Conservation (phyloP, 208 protist genomes). For the Angomonas deanei region DNA sequence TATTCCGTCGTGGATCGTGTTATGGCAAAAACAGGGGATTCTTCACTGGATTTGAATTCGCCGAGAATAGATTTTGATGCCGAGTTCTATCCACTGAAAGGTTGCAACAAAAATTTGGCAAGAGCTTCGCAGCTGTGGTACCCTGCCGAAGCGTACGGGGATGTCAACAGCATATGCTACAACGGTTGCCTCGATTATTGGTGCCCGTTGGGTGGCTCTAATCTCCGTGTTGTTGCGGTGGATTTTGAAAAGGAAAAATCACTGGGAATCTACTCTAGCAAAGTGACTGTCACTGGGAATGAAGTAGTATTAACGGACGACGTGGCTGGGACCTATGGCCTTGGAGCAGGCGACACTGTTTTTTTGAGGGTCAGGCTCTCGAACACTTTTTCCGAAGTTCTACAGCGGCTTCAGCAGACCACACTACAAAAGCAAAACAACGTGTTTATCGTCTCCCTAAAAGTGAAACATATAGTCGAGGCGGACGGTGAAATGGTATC, state of each 20-base stretch:
- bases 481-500: not conserved
- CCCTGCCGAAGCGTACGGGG: not conserved
- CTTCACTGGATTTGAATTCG: not conserved
- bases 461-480: not conserved
- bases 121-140: not conserved
- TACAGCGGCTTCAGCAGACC: not conserved
- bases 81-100: no score
- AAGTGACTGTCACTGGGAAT: not conserved
- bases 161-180: not conserved
- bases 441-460: not conserved
- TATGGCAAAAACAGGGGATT: not conserved
- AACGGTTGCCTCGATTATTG: not conserved
- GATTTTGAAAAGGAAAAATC: not conserved
- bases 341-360: slow-evolving; percentile 2
- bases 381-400: not conserved
- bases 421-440: not conserved
- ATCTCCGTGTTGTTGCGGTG: not conserved
- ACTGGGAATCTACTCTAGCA: not conserved
- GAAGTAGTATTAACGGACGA: not conserved
- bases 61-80: not conserved
- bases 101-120: not conserved
- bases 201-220: not conserved
- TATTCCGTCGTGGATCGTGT: slow-evolving; percentile 19
- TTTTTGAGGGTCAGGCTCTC: not conserved
- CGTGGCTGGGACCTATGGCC: not conserved